Base-by-base conservation (phyloP, 768 basidiomycete genomes). In the Lactarius sanguifluus region DNA sequence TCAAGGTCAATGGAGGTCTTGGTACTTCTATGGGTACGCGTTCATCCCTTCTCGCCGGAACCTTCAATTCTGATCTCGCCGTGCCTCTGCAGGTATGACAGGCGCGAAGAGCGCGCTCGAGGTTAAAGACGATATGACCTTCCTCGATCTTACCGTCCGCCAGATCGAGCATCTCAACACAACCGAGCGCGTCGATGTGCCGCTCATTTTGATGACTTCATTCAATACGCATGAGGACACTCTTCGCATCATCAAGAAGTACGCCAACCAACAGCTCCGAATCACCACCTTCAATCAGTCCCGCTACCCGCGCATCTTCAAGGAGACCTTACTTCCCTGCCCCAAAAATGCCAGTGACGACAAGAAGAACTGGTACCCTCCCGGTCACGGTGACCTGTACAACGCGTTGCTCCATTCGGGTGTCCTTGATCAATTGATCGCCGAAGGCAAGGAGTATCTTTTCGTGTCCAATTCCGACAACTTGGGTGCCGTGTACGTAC, bases 221-320 rank as follows among this genome's bases (percentile, higher is more conserved):
- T 90, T 90, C 81, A 90, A 90, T 79, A 90, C 88, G 9, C 87
- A 89, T 75, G 89, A 90, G 30, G 88, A 90, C 75, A 90, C 88
- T 20, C 81, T 86, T 34, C 84, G 89, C 56, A 87, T 90, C 78
- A 89, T 90, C 75, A 89, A 89, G 76, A 90, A 90, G 77, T 90
- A 90, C 77, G 83, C 84, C 52, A 90, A 90, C 79, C 88, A 90
- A 79, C 89, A 89, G 77, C 81, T 90, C 74, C 83, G 86, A 75
- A 87, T 90, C 72, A 82, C 84, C 62, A 83, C 83, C 16, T 88
- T 89, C 81, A 86, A 87, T 76, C 88, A 90, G 76, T 88, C 87
- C 20, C 84, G 88, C 63, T 89, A 88, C 79, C 88, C 88, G 10
- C 86, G 88, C 65, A 86, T 90, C 72, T 83, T 81, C 79, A 86